phyloP scores from a whole-genome alignment of 2,329 filamentous ascomycete species.

The Gliomastix tumulicola region DNA sequence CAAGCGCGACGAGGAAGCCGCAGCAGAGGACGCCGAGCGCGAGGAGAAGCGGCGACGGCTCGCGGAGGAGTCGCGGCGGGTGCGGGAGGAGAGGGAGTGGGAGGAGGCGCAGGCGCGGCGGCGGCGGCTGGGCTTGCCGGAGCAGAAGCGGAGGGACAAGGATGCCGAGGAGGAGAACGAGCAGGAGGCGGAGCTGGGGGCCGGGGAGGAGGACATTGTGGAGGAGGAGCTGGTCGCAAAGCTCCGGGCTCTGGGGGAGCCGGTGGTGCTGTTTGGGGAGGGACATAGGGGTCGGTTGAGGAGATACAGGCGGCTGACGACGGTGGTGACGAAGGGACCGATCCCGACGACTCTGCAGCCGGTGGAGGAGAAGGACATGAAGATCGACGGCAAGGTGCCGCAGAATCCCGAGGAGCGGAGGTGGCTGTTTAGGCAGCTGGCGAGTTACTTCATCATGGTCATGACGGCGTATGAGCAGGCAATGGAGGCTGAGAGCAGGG shows the following conservation, averaged over 20 bases:
- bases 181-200: no score
- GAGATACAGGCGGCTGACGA: slow-evolving; percentile 61
- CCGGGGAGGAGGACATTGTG: slow-evolving; percentile 52
- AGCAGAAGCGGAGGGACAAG: slow-evolving; percentile 42
- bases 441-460: slow-evolving; percentile 96
- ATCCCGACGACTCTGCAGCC: slow-evolving; percentile 80
- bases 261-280: slow-evolving; percentile 75
- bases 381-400: slow-evolving; percentile 58
- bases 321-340: slow-evolving; percentile 63
- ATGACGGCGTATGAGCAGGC: slow-evolving; percentile 79
- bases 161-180: slow-evolving; percentile 34
- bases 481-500: slow-evolving; percentile 55
- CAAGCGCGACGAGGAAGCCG: slow-evolving; percentile 81
- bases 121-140: slow-evolving; percentile 74
- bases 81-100: slow-evolving; percentile 65
- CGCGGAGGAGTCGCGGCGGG: slow-evolving; percentile 69
- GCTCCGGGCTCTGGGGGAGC: slow-evolving; percentile 67
- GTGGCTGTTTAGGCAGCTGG: slow-evolving; percentile 80
- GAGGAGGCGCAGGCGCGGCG: slow-evolving; percentile 67
- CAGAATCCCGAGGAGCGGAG: slow-evolving; percentile 57
- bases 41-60: slow-evolving; percentile 78
- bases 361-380: slow-evolving; percentile 84
- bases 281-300: slow-evolving; percentile 60
- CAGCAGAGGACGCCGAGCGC: slow-evolving; percentile 57
- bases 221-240: slow-evolving; percentile 64